These are phyloP conservation scores for Fusarium palustre DNA, from an alignment of 2,329 filamentous ascomycete species.

Conservation along the genomic window DNA sequence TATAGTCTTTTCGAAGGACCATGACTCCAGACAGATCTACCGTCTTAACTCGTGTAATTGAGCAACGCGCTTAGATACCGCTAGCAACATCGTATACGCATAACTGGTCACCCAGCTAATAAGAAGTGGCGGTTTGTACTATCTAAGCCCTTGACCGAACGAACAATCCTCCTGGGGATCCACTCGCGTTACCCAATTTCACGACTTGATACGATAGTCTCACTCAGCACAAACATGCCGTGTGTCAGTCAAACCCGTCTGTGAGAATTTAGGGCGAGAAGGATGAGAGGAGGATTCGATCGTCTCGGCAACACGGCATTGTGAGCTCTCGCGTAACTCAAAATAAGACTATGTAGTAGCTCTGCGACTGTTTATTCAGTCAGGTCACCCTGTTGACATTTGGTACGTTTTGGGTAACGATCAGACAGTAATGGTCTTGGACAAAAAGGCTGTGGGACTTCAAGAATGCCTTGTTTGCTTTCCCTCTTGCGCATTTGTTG, in stretches of 20 bases:
- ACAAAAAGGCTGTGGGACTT: not conserved
- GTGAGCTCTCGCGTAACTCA: not conserved
- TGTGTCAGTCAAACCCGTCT: no score
- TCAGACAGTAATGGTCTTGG: not conserved
- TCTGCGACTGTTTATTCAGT: no score
- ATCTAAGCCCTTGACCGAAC: no score
- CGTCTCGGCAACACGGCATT: conserved; percentile 1
- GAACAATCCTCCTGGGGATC: no score
- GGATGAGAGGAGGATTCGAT: not conserved
- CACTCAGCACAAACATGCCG: not conserved
- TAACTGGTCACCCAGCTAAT: no score
- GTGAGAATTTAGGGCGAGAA: not conserved
- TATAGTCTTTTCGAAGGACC: not conserved
- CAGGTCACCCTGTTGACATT: not conserved
- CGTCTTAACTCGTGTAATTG: no score
- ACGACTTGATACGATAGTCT: not conserved
- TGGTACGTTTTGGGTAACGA: not conserved
- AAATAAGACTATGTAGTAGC: not conserved
- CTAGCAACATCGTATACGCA: no score
- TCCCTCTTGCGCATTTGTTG: not conserved
- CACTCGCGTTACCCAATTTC: no score
- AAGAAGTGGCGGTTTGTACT: no score
- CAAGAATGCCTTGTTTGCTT: not conserved
- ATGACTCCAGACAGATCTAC: no score
- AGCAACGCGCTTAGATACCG: no score